These are phyloP conservation scores for Discostella stelligeroides DNA, from an alignment of 108 stramenopile species.

Conservation along the genomic window DNA sequence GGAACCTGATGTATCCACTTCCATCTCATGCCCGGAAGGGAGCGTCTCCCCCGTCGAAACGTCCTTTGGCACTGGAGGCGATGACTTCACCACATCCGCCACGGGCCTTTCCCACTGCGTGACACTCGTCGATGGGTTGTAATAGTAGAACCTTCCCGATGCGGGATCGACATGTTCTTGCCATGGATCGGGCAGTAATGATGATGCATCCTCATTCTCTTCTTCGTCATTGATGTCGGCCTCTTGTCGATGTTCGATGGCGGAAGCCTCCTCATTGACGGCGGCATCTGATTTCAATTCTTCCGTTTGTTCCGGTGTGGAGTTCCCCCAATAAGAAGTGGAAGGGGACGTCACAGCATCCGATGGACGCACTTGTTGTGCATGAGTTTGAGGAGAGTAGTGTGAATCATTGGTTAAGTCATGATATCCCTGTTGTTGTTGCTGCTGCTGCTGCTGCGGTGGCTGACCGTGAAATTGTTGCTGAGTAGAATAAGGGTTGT, in stretches of 20 bases:
- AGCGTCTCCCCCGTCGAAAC: neutral
- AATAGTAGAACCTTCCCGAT: conserved; percentile 77
- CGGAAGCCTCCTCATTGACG: too few relatives aligned
- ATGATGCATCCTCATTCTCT: too few relatives aligned
- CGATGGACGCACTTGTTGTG: too few relatives aligned
- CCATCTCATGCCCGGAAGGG: neutral
- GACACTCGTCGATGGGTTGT: conserved; percentile 72
- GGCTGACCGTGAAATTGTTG: conserved; percentile 20
- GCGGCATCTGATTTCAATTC: too few relatives aligned
- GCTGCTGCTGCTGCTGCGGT: conserved; percentile 23
- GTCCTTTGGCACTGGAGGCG: neutral
- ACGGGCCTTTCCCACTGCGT: conserved; percentile 85
- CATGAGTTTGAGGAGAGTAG: too few relatives aligned
- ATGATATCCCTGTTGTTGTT: conserved; percentile 28
- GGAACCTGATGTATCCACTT: neutral
- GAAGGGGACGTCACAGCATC: too few relatives aligned
- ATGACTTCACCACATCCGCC: conserved; percentile 11
- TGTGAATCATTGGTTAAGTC: too few relatives aligned
- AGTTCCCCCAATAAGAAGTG: too few relatives aligned
- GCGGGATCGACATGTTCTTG: conserved; percentile 76
- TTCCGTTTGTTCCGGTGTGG: too few relatives aligned
- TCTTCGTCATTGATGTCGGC: conserved; percentile 39
- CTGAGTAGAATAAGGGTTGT: conserved; percentile 22
- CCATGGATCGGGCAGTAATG: conserved; percentile 67
- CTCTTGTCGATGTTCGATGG: too few relatives aligned